phyloP scores from a whole-genome alignment of 768 basidiomycete genomes.

The Nidularia sp. region DNA sequence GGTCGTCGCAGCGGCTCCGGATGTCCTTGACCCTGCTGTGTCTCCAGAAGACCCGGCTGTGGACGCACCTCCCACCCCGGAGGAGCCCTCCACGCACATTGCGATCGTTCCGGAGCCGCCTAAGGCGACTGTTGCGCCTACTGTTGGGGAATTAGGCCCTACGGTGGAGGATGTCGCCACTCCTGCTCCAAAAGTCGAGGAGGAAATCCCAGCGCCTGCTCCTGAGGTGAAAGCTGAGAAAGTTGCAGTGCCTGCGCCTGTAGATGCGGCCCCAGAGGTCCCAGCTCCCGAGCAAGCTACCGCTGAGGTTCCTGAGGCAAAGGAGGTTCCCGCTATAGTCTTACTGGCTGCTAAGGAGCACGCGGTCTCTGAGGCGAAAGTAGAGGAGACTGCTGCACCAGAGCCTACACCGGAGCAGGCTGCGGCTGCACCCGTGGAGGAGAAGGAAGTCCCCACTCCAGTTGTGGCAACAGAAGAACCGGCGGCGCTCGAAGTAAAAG shows the following conservation, averaged over 20 bases:
- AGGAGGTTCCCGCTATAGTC: too few relatives aligned
- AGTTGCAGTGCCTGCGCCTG: not conserved
- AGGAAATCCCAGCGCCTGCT: not conserved
- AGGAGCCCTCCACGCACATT: not conserved
- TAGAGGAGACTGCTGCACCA: not conserved
- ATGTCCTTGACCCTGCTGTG: not conserved
- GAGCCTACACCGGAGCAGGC: constrained; percentile 1
- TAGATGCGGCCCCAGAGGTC: constrained; percentile 1
- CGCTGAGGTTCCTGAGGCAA: too few relatives aligned
- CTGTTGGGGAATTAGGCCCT: not conserved
- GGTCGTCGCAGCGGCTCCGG: not conserved
- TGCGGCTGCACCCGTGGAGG: constrained; percentile 2
- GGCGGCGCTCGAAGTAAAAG: constrained; percentile 3
- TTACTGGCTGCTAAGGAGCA: too few relatives aligned
- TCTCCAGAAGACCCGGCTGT: not conserved
- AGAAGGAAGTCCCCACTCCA: not conserved
- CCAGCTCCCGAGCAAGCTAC: not conserved
- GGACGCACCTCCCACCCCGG: not conserved
- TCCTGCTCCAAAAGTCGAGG: not conserved
- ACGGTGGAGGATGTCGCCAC: not conserved
- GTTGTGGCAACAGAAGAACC: constrained; percentile 1
- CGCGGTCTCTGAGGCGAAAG: not conserved
- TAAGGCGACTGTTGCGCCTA: not conserved
- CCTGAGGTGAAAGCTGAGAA: constrained; percentile 3
- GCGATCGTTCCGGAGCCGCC: not conserved